Conservation (phyloP, 805 yeast species). For the Hanseniaspora valbyensis region DNA sequence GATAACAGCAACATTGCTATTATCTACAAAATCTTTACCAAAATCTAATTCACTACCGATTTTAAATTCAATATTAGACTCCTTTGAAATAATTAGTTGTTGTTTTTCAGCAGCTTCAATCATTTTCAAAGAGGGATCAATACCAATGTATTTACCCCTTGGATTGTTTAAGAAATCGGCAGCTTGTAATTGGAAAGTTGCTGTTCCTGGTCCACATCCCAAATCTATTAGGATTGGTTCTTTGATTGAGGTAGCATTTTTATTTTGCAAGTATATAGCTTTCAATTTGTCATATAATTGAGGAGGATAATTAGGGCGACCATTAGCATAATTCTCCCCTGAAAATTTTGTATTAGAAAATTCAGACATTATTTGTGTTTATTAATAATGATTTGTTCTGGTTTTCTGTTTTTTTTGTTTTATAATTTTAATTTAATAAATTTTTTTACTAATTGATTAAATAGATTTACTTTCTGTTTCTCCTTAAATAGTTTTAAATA, state of each 20-base stretch:
- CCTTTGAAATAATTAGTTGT: not conserved
- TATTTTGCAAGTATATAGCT: conserved; percentile 2
- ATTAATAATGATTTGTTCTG: not conserved
- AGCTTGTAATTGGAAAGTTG: conserved; percentile 37
- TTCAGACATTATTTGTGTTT: conserved; percentile 61
- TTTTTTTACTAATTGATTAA: not conserved
- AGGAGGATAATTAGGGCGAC: conserved; percentile 59
- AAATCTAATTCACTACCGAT: conserved; percentile 17
- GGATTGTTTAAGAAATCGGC: conserved; percentile 27
- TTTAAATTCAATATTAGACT: not conserved
- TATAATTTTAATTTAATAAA: not conserved
- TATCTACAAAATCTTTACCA: conserved; percentile 25
- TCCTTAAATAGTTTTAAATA: not conserved
- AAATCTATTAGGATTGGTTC: conserved; percentile 46
- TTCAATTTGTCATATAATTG: conserved; percentile 36
- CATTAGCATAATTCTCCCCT: conserved; percentile 41
- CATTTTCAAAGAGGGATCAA: conserved; percentile 54
- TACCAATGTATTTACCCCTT: conserved; percentile 41
- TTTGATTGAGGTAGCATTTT: conserved; percentile 23
- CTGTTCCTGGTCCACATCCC: conserved; percentile 77
- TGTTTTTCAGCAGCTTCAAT: conserved; percentile 35
- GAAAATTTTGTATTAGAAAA: conserved; percentile 45
- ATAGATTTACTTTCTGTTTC: not conserved
- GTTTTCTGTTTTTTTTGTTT: not conserved
- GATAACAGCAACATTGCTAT: conserved; percentile 45